Evolutionary conservation across 257 asterid species (phyloP).

Genomic region (Lavandula angustifolia): DNA sequence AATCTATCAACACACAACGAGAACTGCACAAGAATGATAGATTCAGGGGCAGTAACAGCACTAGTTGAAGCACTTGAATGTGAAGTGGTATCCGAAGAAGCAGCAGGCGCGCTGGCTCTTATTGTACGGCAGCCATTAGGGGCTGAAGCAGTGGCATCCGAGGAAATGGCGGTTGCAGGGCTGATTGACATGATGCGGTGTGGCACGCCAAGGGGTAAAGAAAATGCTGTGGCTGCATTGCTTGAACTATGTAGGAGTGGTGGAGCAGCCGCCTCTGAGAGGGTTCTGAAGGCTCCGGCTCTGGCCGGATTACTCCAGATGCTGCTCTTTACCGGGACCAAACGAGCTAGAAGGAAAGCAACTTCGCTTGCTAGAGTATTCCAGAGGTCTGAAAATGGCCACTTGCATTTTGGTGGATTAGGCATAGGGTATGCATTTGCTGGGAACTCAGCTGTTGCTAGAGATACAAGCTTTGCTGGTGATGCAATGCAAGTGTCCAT

Average conservation of each 20-base stretch:
- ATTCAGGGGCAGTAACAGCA: conserved; percentile 69
- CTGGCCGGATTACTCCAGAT: conserved; percentile 68
- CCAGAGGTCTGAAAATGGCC: conserved; percentile 63
- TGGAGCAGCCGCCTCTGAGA: conserved; percentile 64
- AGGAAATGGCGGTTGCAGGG: conserved; percentile 62
- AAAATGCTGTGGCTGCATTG: conserved; percentile 81
- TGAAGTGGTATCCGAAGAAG: conserved; percentile 77
- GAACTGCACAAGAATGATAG: conserved; percentile 66
- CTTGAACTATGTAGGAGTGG: conserved; percentile 80
- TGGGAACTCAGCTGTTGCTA: conserved; percentile 48
- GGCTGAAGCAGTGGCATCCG: conserved; percentile 69
- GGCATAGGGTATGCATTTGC: conserved; percentile 66
- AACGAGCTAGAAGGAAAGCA: conserved; percentile 85
- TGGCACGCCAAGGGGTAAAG: conserved; percentile 80
- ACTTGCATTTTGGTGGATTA: conserved; percentile 57
- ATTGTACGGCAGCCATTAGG: conserved; percentile 73
- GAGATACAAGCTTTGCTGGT: conserved; percentile 58
- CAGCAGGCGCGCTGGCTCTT: conserved; percentile 78
- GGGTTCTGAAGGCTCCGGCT: conserved; percentile 76
- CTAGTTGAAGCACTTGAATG: conserved; percentile 60
- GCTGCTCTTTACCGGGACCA: conserved; percentile 78
- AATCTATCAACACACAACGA: conserved; percentile 75
- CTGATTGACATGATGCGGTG: conserved; percentile 69
- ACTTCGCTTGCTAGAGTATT: conserved; percentile 84
- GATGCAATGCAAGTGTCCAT: conserved; percentile 63